Evolutionary conservation across 1,139 yeast species (phyloP).

Genomic region (Suhomyces coccinellae): DNA sequence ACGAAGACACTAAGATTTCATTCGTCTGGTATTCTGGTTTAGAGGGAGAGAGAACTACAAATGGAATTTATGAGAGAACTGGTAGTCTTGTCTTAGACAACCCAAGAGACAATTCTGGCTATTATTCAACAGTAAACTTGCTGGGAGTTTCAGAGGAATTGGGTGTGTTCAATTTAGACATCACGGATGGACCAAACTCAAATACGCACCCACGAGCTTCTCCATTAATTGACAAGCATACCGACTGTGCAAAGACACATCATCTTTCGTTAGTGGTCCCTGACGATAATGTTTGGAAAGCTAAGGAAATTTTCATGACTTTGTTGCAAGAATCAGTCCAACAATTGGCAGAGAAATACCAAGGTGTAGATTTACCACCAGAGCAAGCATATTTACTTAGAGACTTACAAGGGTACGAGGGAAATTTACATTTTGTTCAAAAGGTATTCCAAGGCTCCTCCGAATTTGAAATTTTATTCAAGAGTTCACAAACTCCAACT

Average conservation of each 20-base stretch:
- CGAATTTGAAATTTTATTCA: slow-evolving; percentile 71
- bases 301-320: slow-evolving; percentile 72
- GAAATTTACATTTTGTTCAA: slow-evolving; percentile 80
- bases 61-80: slow-evolving; percentile 20
- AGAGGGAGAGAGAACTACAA: slow-evolving; percentile 52
- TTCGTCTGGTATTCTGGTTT: slow-evolving; percentile 77
- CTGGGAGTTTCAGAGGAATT: slow-evolving; percentile 57
- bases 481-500: slow-evolving; percentile 43
- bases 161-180: slow-evolving; percentile 52
- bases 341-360: slow-evolving; percentile 41
- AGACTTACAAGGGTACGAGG: slow-evolving; percentile 62
- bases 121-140: slow-evolving; percentile 39
- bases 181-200: slow-evolving; percentile 48
- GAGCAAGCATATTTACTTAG: slow-evolving; percentile 56
- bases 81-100: slow-evolving; percentile 38
- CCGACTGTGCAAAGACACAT: slow-evolving; percentile 59
- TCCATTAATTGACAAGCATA: slow-evolving; percentile 32
- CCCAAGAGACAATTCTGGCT: slow-evolving; percentile 30
- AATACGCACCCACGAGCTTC: slow-evolving; percentile 44
- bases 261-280: slow-evolving; percentile 74
- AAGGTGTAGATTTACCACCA: slow-evolving; percentile 41
- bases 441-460: slow-evolving; percentile 72
- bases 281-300: slow-evolving; percentile 73
- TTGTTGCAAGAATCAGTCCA: slow-evolving; percentile 67
- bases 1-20: slow-evolving; percentile 53